Evolutionary conservation across 2,329 filamentous ascomycete species (phyloP).

Genomic region (Zasmidium citrigriseum): DNA sequence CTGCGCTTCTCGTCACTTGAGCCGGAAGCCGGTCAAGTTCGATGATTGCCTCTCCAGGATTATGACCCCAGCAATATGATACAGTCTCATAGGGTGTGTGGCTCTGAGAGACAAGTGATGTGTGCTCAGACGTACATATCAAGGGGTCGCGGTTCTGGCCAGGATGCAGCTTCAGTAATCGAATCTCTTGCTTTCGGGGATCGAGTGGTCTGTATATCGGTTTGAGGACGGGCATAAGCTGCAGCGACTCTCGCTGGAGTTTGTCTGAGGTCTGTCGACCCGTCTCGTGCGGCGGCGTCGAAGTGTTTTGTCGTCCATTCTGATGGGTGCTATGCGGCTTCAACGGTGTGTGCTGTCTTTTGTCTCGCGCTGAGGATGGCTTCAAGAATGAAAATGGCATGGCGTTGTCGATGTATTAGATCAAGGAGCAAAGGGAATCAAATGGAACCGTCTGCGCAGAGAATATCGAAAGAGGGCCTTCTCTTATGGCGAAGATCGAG

Average conservation of each 20-base stretch:
- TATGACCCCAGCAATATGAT: conserved; percentile 12
- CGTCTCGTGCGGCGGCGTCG: not conserved
- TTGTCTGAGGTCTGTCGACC: not conserved
- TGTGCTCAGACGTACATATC: not conserved
- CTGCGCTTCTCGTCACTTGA: conserved; percentile 1
- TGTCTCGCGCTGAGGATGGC: too few relatives aligned
- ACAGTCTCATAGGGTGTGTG: conserved; percentile 10
- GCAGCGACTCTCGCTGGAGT: not conserved
- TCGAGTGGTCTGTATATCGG: not conserved
- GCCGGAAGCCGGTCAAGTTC: not conserved
- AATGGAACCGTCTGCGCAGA: too few relatives aligned
- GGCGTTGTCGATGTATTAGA: too few relatives aligned
- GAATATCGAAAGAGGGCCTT: too few relatives aligned
- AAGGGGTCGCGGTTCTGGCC: not conserved
- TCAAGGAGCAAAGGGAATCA: too few relatives aligned
- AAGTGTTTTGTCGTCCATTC: not conserved
- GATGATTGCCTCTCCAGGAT: not conserved
- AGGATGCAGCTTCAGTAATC: not conserved
- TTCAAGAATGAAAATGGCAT: too few relatives aligned
- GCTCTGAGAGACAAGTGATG: not conserved
- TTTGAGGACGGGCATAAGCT: not conserved
- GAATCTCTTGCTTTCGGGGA: not conserved
- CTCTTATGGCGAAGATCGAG: too few relatives aligned
- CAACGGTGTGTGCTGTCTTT: too few relatives aligned
- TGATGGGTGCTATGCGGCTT: not conserved